These are phyloP conservation scores for Pugionium dolabratum DNA, from an alignment of 345 rosid genomes.

Conservation along the genomic window DNA sequence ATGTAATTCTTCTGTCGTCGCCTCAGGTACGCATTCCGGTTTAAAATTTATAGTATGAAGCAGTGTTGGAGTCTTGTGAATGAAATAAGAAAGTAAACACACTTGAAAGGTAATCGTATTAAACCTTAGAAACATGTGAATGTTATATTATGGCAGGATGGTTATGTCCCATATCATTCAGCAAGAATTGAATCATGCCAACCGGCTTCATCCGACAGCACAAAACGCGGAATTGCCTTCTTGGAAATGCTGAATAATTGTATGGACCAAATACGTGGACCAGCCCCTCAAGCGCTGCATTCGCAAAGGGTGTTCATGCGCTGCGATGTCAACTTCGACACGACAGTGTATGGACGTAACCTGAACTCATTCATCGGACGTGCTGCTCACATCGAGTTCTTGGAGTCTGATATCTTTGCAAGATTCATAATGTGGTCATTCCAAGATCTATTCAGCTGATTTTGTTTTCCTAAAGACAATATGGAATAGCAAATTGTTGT, in stretches of 20 bases:
- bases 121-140: too few relatives aligned
- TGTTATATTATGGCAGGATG: constrained; percentile 55
- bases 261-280: constrained; percentile 90
- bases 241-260: constrained; percentile 90
- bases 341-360: constrained; percentile 74
- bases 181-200: constrained; percentile 86
- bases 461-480: too few relatives aligned
- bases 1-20: constrained; percentile 79
- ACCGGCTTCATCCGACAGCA: constrained; percentile 73
- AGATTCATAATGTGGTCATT: constrained; percentile 97
- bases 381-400: constrained; percentile 95
- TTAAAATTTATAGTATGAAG: too few relatives aligned
- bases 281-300: constrained; percentile 39
- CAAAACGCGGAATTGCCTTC: constrained; percentile 75
- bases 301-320: constrained; percentile 79
- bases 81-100: too few relatives aligned
- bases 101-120: too few relatives aligned
- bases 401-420: constrained; percentile 86
- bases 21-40: constrained; percentile 66
- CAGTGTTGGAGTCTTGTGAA: too few relatives aligned
- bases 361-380: constrained; percentile 83
- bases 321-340: constrained; percentile 90
- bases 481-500: too few relatives aligned
- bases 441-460: constrained; percentile 64
- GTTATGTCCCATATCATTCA: constrained; percentile 97